Evolutionary conservation across 2,329 filamentous ascomycete species (phyloP), one percentile per base, ranked within the genome.

Genomic region (Penicillium glabrum): DNA sequence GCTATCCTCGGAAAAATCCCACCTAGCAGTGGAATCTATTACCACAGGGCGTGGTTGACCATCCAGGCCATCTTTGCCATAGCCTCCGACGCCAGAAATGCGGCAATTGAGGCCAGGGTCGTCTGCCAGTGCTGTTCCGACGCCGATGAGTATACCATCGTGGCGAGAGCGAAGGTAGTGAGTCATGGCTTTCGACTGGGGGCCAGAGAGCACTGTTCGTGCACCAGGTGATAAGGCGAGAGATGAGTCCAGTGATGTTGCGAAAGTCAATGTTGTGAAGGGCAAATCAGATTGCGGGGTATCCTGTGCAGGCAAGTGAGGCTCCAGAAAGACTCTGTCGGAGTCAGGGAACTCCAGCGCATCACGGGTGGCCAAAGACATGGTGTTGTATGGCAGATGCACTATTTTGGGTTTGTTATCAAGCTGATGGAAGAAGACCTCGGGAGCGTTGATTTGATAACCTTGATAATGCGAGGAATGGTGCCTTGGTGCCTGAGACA

Each of bases 141-240:
- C 90, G 16, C 93, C 93, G 37, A 98, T 81, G 26, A 96, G 81
- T 65, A 98, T 96, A 23, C 90, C 91, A 60, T 89, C 86, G 76
- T 98, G 92, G 14, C 83, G 84, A 10, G 88, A 87, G 66, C 93
- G 90, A n/a, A 98, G 84, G 71, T 89, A 91, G 74, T 98, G 93
- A 0, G 93, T 98, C 91, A 98, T 96, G 46, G 89, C 86, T 75
- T 97, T 96, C 33, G 91, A 91, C 58, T 87, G 82, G 0, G 89
- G 84, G 1, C 93, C 93, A 0, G 93, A 97, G 8, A 97, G 84
- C 0, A 83, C 79, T 1, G 93, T 96, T 59, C 88, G 88, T 2
- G 84, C 79, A 14, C 91, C 91, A 0, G 90, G 91, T 0, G 88
- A 82, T 11, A 92, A 80, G 1, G 91, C 83, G 44, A 95, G 80